Evolutionary conservation across 2,329 filamentous ascomycete species (phyloP).

Genomic region (Mycosphaerella sp.): DNA sequence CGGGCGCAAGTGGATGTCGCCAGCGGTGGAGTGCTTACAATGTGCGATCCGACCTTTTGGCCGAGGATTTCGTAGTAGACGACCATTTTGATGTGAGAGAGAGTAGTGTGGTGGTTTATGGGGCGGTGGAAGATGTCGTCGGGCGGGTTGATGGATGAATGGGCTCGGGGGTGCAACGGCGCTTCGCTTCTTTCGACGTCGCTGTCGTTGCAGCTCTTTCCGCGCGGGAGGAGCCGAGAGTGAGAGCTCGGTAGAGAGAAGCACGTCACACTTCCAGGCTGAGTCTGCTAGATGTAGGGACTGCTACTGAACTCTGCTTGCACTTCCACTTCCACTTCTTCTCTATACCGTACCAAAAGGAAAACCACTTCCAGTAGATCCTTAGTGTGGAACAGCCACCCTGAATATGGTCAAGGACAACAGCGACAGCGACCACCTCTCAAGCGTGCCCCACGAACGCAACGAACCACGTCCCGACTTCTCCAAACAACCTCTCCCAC

Average conservation of each 20-base stretch:
- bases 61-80: conserved; percentile 47
- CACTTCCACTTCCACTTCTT: not conserved
- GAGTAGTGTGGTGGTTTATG: conserved; percentile 3
- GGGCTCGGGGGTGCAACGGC: no score
- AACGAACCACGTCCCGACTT: conserved; percentile 43
- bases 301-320: not conserved
- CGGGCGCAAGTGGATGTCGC: not conserved
- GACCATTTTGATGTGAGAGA: conserved; percentile 38
- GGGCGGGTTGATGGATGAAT: conserved; percentile 7
- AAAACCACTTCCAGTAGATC: not conserved
- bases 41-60: conserved; percentile 50
- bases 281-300: no score
- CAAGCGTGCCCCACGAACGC: conserved; percentile 39
- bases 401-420: conserved; percentile 36
- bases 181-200: conserved; percentile 1
- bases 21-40: conserved; percentile 36
- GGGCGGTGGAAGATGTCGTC: conserved; percentile 4
- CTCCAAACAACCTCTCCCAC: conserved; percentile 43
- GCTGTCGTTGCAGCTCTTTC: conserved; percentile 10
- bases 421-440: conserved; percentile 22
- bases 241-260: not conserved
- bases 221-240: conserved; percentile 4
- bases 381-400: not conserved
- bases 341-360: not conserved
- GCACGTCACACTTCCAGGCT: conserved; percentile 1